These are phyloP conservation scores for Russula foetens DNA, from an alignment of 768 basidiomycete species.

Conservation along the genomic window DNA sequence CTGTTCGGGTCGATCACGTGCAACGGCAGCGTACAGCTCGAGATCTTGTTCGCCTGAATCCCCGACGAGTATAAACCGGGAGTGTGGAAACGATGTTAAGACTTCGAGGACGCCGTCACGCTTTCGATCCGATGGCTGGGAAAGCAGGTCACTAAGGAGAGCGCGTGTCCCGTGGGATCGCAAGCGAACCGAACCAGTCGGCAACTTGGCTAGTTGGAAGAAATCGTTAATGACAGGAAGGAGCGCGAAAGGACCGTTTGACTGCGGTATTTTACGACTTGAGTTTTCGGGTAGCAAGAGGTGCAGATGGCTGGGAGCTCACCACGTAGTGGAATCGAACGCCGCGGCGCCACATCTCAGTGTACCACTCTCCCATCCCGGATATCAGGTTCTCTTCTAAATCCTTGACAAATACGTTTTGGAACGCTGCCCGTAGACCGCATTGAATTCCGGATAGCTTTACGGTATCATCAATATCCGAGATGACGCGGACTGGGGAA, in stretches of 20 bases:
- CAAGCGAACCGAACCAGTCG: conserved; percentile 63
- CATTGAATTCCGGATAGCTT: conserved; percentile 70
- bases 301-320: conserved; percentile 27
- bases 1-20: conserved; percentile 57
- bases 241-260: conserved; percentile 83
- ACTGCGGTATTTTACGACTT: conserved; percentile 36
- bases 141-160: conserved; percentile 74
- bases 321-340: conserved; percentile 87
- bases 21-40: conserved; percentile 78
- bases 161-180: conserved; percentile 82
- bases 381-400: conserved; percentile 70
- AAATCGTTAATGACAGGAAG: conserved; percentile 43
- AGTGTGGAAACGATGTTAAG: conserved; percentile 62
- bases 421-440: conserved; percentile 77
- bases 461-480: conserved; percentile 92
- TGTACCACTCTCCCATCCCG: conserved; percentile 79
- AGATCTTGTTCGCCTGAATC: conserved; percentile 95
- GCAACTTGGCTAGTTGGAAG: conserved; percentile 6
- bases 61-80: conserved; percentile 78
- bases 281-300: background rate
- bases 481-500: conserved; percentile 69
- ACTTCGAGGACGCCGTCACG: conserved; percentile 72
- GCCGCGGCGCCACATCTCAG: conserved; percentile 56
- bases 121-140: conserved; percentile 78
- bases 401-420: conserved; percentile 88